Conservation (phyloP, 2,329 filamentous ascomycete species). For the Diaporthe vaccinii region DNA sequence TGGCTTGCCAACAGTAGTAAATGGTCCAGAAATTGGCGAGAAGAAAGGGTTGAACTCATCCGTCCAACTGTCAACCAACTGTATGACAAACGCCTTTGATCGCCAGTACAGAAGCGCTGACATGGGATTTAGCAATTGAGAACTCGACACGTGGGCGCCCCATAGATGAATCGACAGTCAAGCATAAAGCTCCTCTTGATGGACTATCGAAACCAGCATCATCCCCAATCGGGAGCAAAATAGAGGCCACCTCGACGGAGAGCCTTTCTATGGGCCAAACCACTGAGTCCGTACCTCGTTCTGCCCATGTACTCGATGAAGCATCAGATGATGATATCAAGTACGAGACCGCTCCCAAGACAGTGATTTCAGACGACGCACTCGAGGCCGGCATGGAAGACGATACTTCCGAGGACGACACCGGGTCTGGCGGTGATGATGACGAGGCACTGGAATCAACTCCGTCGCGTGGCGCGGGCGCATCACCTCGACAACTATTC, state of each 20-base stretch:
- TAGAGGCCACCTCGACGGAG: not conserved
- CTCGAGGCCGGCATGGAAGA: conserved; percentile 9
- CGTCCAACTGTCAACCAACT: not conserved
- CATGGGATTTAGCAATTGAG: not conserved
- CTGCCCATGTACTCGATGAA: not conserved
- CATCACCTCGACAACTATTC: conserved; percentile 29
- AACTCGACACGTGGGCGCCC: not conserved
- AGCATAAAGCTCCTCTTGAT: not conserved
- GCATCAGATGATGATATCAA: conserved; percentile 37
- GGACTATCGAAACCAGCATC: not conserved
- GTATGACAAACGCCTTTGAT: not conserved
- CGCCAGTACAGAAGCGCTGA: not conserved
- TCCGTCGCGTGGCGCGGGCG: not conserved
- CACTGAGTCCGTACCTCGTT: not conserved
- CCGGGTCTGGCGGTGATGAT: conserved; percentile 27
- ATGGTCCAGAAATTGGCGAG: not conserved
- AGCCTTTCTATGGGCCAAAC: not conserved
- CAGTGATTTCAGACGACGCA: not conserved
- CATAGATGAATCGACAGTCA: too few species aligned
- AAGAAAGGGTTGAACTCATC: not conserved
- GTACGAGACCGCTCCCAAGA: conserved; percentile 32
- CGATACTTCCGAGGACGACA: conserved; percentile 12
- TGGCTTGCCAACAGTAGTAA: not conserved
- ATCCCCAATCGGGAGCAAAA: not conserved
- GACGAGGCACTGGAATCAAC: conserved; percentile 8